Evolutionary conservation across 2,329 filamentous ascomycete species (phyloP).

Genomic region (Elsinoe batatas): DNA sequence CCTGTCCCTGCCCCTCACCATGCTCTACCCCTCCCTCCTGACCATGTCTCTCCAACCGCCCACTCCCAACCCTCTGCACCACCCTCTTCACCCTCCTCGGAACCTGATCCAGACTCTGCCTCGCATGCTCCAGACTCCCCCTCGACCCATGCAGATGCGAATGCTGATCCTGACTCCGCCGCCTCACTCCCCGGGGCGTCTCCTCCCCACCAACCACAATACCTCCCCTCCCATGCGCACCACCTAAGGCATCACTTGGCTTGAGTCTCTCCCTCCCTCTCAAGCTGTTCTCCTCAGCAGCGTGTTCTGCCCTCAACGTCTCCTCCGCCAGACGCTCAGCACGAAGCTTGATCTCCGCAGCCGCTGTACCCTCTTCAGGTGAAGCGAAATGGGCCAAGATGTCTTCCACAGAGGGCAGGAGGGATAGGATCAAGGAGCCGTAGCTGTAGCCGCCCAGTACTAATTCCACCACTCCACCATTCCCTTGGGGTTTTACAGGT

Average conservation of each 20-base stretch:
- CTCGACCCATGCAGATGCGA: slow-evolving; percentile 14
- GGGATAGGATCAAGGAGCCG: slow-evolving; percentile 69
- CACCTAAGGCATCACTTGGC: not conserved
- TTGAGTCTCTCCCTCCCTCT: not conserved
- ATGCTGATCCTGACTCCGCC: slow-evolving; percentile 32
- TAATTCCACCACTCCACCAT: slow-evolving; percentile 26
- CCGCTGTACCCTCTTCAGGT: slow-evolving; percentile 45
- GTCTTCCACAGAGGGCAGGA: slow-evolving; percentile 50
- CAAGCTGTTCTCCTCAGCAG: slow-evolving; percentile 10
- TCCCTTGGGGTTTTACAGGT: not conserved
- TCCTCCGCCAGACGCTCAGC: slow-evolving; percentile 59
- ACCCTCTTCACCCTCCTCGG: slow-evolving; percentile 25
- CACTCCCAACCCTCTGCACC: slow-evolving; percentile 17
- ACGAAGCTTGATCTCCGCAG: slow-evolving; percentile 59
- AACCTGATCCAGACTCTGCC: slow-evolving; percentile 31
- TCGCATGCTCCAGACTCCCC: slow-evolving; percentile 27
- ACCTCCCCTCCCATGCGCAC: not conserved
- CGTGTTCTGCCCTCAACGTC: slow-evolving; percentile 28
- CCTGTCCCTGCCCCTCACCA: not conserved
- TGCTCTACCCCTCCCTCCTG: slow-evolving; percentile 11
- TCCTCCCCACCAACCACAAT: slow-evolving; percentile 40
- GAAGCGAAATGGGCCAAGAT: slow-evolving; percentile 52
- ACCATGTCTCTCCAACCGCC: slow-evolving; percentile 11
- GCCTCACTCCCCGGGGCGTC: slow-evolving; percentile 30
- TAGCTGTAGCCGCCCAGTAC: slow-evolving; percentile 82